Base-by-base conservation (phyloP, 257 asterid species). In the Galeopsis tetrahit region DNA sequence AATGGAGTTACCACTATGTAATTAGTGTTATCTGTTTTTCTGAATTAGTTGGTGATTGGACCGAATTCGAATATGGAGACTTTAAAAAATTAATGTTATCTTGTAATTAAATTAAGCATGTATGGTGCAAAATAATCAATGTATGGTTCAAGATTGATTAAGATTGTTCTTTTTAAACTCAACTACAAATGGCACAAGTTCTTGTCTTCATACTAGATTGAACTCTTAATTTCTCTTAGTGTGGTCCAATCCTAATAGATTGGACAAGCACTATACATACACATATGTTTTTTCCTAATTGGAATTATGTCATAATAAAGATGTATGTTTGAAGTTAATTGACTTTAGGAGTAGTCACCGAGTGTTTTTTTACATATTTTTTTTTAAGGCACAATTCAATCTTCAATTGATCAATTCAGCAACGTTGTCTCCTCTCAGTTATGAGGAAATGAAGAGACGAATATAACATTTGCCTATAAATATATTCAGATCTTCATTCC, bases 1-100 rank as follows among this genome's bases (percentile, higher is more conserved):
- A 58, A 58, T 58, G 63, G 63, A 2, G 38, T 21, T 57, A 53
- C 39, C 40, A 55, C 65, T 9, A 6, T 21, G 17, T 68, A 52
- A 68, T 15, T 49, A 49, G 4, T 49, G 28, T 49, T 49, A 14
- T 44, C 52, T 0, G 1, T 21, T 0, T 1, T 21, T 21, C 28
- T n/a, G 28, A 21, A 21, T 21, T 21, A 21, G 28, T 21, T 1
- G 28, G 1, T 21, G 0, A 0, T 21, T 21, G 0, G 28, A 21
- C 28, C 1, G 28, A 21, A n/a, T n/a, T 21, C 28, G 28, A 21
- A 21, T 21, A 0, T 21, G 28, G 28, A 21, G 28, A 21, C 28
- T 21, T 21, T 21, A 21, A 21, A 21, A 21, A 21, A 21, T 0
- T 0, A 21, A 21, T 0, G 1, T 21, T 21, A 21, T 21, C 4